Evolutionary conservation across 805 yeast genomes (phyloP).

Genomic region (Pichia scutulata): DNA sequence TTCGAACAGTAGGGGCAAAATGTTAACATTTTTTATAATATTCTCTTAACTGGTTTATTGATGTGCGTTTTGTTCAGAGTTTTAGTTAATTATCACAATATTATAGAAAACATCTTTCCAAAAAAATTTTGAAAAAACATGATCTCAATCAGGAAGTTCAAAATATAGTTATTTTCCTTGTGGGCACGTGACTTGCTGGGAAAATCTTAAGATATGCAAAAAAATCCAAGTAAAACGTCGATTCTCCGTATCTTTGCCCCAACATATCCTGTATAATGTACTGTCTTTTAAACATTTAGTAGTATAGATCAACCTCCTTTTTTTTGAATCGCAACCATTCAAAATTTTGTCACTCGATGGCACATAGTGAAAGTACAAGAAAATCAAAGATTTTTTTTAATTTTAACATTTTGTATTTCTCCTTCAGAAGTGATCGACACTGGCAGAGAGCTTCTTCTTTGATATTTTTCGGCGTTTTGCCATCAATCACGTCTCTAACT

Average conservation of each 20-base stretch:
- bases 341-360: too few species aligned
- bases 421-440: not conserved
- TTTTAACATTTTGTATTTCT: not conserved
- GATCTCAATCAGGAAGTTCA: not conserved
- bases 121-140: not conserved
- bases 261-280: too few species aligned
- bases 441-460: not conserved
- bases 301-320: too few species aligned
- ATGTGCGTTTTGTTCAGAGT: not conserved
- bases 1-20: conserved; percentile 94
- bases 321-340: too few species aligned
- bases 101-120: not conserved
- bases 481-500: not conserved
- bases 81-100: too few species aligned
- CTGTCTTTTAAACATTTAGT: too few species aligned
- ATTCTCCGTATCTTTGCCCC: too few species aligned
- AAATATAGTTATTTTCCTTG: too few species aligned
- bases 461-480: not conserved
- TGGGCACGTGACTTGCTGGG: conserved; percentile 3
- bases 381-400: not conserved
- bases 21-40: conserved; percentile 55
- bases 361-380: too few species aligned
- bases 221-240: too few species aligned
- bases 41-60: not conserved
- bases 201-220: too few species aligned